Percentiles rank a stretch among this genome's conserved stretches.
These are phyloP conservation scores for Mucuna pruriens DNA, from an alignment of 306 rosid genomes.

Conservation along the genomic window DNA sequence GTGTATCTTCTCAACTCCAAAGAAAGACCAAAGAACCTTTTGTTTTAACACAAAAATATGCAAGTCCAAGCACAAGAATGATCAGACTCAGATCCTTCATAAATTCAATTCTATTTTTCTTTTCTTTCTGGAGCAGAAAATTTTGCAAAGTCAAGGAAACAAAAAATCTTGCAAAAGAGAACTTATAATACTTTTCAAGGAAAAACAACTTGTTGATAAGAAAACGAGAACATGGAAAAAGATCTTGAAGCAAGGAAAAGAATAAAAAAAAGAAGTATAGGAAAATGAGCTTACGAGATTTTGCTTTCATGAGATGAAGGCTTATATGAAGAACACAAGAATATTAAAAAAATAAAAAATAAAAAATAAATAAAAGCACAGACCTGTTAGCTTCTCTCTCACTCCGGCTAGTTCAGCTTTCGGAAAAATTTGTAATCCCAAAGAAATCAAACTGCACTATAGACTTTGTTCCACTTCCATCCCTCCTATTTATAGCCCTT, in stretches of 20 bases:
- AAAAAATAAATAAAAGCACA: not conserved
- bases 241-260: not conserved
- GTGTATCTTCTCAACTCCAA: not conserved
- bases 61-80: not conserved
- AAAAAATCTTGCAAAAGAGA: not conserved
- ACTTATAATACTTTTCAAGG: not conserved
- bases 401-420: constrained; percentile 67
- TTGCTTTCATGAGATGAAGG: constrained; percentile 9
- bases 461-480: constrained; percentile 45
- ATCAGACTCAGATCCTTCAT: constrained; percentile 14
- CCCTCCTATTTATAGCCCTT: constrained; percentile 63
- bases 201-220: constrained; percentile 22
- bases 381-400: constrained; percentile 52
- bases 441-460: constrained; percentile 55
- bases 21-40: not conserved
- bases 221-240: constrained; percentile 2
- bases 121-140: not conserved
- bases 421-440: constrained; percentile 64
- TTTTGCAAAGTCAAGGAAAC: not conserved
- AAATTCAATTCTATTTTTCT: not conserved
- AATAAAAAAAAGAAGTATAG: not conserved
- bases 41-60: constrained; percentile 22
- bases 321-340: not conserved
- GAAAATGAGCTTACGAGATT: constrained; percentile 4
- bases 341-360: too few relatives aligned